Percentiles rank a stretch among this genome's conserved stretches.
These are phyloP conservation scores for Scheffersomyces insectosa DNA, from an alignment of 1,139 yeast genomes.

Conservation along the genomic window DNA sequence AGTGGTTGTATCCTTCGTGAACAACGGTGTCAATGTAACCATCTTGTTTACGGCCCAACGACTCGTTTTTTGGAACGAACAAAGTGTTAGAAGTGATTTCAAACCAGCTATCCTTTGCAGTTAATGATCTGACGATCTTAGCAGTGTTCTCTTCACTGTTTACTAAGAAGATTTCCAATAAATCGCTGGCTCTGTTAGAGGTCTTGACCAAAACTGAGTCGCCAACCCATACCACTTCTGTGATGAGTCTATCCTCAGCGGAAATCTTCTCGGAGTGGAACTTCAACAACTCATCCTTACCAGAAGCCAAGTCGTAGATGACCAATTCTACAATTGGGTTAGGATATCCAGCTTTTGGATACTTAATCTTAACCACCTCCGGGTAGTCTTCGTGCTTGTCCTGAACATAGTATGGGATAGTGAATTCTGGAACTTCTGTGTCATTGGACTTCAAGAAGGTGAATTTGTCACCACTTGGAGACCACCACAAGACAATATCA, in stretches of 20 bases:
- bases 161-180: slow-evolving; percentile 39
- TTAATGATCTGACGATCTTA: slow-evolving; percentile 35
- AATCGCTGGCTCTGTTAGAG: slow-evolving; percentile 48
- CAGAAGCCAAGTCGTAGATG: slow-evolving; percentile 27
- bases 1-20: slow-evolving; percentile 54
- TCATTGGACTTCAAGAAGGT: slow-evolving; percentile 53
- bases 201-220: slow-evolving; percentile 35
- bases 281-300: slow-evolving; percentile 15
- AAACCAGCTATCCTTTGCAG: slow-evolving; percentile 58
- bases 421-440: slow-evolving; percentile 51
- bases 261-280: slow-evolving; percentile 24
- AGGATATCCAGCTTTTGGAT: slow-evolving; percentile 49
- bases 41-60: slow-evolving; percentile 41
- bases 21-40: slow-evolving; percentile 59
- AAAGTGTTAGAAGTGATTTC: slow-evolving; percentile 77
- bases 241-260: slow-evolving; percentile 30
- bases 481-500: slow-evolving; percentile 60
- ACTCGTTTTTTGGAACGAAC: slow-evolving; percentile 62
- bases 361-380: slow-evolving; percentile 37
- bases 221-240: slow-evolving; percentile 48
- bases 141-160: slow-evolving; percentile 29
- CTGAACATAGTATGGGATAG: slow-evolving; percentile 57
- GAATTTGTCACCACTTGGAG: slow-evolving; percentile 51
- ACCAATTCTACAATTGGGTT: slow-evolving; percentile 44
- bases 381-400: slow-evolving; percentile 45